phyloP scores from a whole-genome alignment of 2,329 filamentous ascomycete genomes.

The Ascochyta lentis region DNA sequence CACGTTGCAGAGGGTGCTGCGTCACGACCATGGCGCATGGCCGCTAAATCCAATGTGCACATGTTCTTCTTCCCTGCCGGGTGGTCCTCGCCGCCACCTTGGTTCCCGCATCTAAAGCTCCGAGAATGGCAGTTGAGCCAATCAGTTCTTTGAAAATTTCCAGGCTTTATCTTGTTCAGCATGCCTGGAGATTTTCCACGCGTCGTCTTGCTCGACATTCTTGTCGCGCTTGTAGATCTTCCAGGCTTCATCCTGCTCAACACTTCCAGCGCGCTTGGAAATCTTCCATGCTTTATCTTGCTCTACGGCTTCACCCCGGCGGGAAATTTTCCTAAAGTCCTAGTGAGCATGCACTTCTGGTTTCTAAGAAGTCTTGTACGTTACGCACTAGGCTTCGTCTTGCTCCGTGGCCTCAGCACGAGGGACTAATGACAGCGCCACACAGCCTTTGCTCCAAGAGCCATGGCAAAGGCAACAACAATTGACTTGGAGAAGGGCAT shows the following conservation, averaged over 20 bases:
- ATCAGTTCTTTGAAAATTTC: background rate
- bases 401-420: conserved; percentile 2
- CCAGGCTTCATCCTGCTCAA: background rate
- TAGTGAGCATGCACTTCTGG: background rate
- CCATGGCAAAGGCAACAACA: background rate
- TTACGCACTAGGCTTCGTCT: background rate
- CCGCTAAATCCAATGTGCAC: background rate
- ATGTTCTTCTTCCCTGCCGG: background rate
- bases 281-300: background rate
- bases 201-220: background rate
- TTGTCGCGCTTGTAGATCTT: background rate
- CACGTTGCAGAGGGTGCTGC: conserved; percentile 1
- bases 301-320: background rate
- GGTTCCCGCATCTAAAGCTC: background rate
- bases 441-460: background rate
- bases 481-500: background rate
- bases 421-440: background rate
- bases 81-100: background rate
- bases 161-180: background rate
- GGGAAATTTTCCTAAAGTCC: background rate
- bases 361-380: background rate
- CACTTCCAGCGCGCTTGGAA: background rate
- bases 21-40: background rate
- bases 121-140: background rate
- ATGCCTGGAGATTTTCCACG: background rate